A percentile compares a stretch with the other conserved stretches of the same genome.
These are phyloP conservation scores for Solanum chiquidenum DNA, from an alignment of 257 asterid species.

Conservation along the genomic window DNA sequence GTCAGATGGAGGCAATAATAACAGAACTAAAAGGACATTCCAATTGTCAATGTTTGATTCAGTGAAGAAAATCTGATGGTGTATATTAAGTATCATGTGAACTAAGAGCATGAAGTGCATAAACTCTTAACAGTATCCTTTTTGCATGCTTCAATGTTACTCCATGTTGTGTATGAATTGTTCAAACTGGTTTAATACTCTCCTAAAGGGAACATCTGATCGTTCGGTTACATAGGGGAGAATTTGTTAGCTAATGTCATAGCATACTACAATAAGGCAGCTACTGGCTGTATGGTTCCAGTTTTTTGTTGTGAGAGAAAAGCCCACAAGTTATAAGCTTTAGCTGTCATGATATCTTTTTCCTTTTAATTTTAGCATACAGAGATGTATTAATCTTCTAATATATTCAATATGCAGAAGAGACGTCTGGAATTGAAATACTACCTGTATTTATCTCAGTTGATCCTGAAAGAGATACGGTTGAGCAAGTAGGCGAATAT, in stretches of 20 bases:
- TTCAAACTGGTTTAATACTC: not conserved
- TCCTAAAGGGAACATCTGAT: not conserved
- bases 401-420: conserved; percentile 34
- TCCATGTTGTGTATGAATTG: not conserved
- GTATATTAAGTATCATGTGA: not conserved
- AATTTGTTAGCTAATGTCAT: not conserved
- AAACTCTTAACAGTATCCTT: not conserved
- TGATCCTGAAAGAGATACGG: conserved; percentile 90
- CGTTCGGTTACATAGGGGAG: not conserved
- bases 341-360: not conserved
- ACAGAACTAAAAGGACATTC: not conserved
- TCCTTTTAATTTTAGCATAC: not conserved
- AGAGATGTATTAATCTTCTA: not conserved
- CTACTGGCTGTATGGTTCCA: not conserved
- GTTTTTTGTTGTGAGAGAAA: not conserved
- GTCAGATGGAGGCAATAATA: not conserved
- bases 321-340: not conserved
- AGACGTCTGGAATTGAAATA: conserved; percentile 61
- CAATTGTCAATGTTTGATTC: not conserved
- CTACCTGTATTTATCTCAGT: conserved; percentile 91
- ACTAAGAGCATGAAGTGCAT: not conserved
- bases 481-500: conserved; percentile 83
- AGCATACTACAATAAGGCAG: not conserved
- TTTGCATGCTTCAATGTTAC: not conserved
- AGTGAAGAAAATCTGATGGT: not conserved